A percentile compares a stretch with the other conserved stretches of the same genome.
These are phyloP conservation scores for Eimeria sp. DNA, from an alignment of 169 alveolate species.

Conservation along the genomic window DNA sequence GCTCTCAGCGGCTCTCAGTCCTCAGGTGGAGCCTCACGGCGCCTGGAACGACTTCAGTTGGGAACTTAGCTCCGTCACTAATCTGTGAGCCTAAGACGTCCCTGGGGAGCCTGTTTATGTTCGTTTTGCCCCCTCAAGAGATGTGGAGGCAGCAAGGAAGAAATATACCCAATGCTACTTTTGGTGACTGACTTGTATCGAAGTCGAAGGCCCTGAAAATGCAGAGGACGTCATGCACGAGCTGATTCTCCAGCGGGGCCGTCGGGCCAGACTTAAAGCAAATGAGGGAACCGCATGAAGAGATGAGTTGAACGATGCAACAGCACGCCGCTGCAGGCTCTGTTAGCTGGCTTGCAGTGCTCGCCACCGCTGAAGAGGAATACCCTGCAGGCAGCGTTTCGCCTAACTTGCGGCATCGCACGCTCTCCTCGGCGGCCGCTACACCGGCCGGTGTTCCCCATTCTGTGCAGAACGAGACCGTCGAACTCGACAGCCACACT, in stretches of 20 bases:
- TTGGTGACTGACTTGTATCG: conserved; percentile 40
- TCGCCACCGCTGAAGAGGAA: conserved; percentile 4
- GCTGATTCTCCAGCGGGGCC: conserved; percentile 35
- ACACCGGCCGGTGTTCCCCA: conserved; percentile 11
- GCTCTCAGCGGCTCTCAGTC: not conserved
- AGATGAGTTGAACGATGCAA: conserved; percentile 14
- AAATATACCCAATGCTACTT: not conserved
- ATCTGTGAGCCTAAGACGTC: not conserved
- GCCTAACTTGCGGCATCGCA: not conserved
- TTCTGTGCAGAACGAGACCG: conserved; percentile 22
- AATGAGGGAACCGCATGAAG: conserved; percentile 35
- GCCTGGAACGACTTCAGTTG: not conserved
- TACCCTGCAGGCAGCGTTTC: conserved; percentile 16
- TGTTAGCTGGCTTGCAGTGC: not conserved
- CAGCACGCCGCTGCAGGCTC: not conserved
- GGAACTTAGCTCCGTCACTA: not conserved
- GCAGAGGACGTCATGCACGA: conserved; percentile 49
- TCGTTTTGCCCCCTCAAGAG: not conserved
- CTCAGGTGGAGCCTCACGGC: not conserved
- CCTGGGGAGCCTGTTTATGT: not conserved
- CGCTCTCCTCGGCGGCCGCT: not conserved
- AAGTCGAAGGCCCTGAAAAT: conserved; percentile 51
- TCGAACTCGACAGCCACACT: conserved; percentile 18
- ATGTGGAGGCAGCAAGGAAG: not conserved
- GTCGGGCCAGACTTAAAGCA: conserved; percentile 20